phyloP scores from a whole-genome alignment of 2,329 filamentous ascomycete species.

The Pseudocercospora ulei region DNA sequence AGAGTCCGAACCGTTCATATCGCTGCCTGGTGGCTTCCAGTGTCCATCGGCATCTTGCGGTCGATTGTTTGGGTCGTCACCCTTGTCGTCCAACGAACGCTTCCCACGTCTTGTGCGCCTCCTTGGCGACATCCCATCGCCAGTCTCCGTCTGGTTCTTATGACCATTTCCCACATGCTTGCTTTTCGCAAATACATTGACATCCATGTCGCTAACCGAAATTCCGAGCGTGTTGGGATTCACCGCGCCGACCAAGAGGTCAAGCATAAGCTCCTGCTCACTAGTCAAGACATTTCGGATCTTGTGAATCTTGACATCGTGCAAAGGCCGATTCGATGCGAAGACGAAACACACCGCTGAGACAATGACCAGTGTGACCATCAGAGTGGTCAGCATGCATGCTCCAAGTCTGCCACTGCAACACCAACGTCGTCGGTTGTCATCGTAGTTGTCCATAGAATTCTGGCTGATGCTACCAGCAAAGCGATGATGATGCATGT shows the following conservation, averaged over 20 bases:
- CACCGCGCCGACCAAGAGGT: conserved; percentile 74
- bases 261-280: conserved; percentile 90
- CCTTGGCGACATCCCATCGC: background rate
- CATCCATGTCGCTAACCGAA: conserved; percentile 72
- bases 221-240: conserved; percentile 92
- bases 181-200: conserved; percentile 91
- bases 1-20: conserved; percentile 39
- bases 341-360: conserved; percentile 82
- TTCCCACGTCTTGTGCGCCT: conserved; percentile 11
- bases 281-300: conserved; percentile 87
- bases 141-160: conserved; percentile 10
- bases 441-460: conserved; percentile 36
- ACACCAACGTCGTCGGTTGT: conserved; percentile 15
- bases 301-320: conserved; percentile 64
- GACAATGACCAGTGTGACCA: conserved; percentile 72
- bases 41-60: conserved; percentile 25
- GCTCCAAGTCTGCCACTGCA: conserved; percentile 61
- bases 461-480: conserved; percentile 45
- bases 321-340: conserved; percentile 78
- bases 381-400: conserved; percentile 71
- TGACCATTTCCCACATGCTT: conserved; percentile 58
- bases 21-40: conserved; percentile 24
- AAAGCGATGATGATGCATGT: conserved; percentile 41
- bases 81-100: conserved; percentile 7
- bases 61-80: conserved; percentile 15